Evolutionary conservation across 352 stramenopile genomes (phyloP), one percentile per base, ranked within the genome.

Genomic region (Phytophthora cajani): DNA sequence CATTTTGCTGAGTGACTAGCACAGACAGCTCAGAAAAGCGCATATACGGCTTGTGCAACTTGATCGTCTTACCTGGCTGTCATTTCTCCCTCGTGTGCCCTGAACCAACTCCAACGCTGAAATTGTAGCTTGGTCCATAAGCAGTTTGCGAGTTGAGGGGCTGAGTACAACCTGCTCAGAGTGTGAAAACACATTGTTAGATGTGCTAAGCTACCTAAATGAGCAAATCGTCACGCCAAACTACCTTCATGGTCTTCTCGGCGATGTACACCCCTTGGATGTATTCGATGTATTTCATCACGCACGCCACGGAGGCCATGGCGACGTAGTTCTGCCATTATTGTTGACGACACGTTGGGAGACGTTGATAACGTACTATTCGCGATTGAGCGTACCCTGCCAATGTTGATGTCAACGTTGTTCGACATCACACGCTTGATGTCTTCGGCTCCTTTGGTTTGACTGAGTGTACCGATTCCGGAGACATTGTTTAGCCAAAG

Each of bases 211-310:
- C 17, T 49, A 21, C 10, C 16, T 49, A 49, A 23, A 49, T 21
- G 8, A 40, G 17, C 32, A 21, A 19, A 14, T 58, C 7, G n/a
- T 8, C 32, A 5, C 10, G 49, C 6, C 53, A 16, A 50, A 42
- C 49, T n/a, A 91, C 87, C 85, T 92, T 93, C 58, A 95, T 86
- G 4, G 88, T 93, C 32, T 88, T 93, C 46, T 87, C 74, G 11
- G 87, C 89, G n/a, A 96, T 88, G 63, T 89, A 91, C 6, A 96
- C 82, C 10, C 89, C 89, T 78, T 96, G 89, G 38, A 94, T 92
- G 55, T 87, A 93, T 67, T 96, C 89, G 33, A 95, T 76, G 72
- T 96, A 96, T 67, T 91, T 85, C 80, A 95, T 89, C 55, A 94
- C 65, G 61, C 88, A 94, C 1, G 88, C 82, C 5, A 94, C 81